Evolutionary conservation across 352 stramenopile genomes (phyloP).

Genomic region (Phytopythium oedochilum): DNA sequence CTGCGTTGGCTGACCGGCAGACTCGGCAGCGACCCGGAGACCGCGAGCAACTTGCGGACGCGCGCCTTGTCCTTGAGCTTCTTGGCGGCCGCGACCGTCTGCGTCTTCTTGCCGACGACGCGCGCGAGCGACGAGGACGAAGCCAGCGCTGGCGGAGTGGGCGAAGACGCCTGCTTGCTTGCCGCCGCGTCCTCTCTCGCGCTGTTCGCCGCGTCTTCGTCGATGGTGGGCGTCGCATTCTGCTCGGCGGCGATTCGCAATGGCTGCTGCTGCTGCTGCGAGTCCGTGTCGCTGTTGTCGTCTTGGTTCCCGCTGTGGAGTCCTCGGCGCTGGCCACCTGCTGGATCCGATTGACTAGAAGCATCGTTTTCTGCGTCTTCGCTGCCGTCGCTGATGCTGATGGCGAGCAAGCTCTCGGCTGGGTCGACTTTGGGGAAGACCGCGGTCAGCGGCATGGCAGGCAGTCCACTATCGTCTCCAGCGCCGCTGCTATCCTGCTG

Average conservation of each 20-base stretch:
- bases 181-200: not conserved
- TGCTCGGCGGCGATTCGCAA: not conserved
- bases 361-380: slow-evolving; percentile 1
- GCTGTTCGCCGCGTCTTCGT: not conserved
- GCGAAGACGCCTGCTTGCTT: too few relatives aligned
- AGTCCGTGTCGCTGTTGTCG: not conserved
- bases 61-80: slow-evolving; percentile 3
- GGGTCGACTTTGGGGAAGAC: slow-evolving; percentile 35
- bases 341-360: not conserved
- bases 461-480: slow-evolving; percentile 1
- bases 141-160: not conserved
- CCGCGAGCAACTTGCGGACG: not conserved
- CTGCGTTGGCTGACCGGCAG: not conserved
- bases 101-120: slow-evolving; percentile 4
- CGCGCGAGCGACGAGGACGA: slow-evolving; percentile 3
- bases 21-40: slow-evolving; percentile 4
- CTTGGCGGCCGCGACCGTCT: not conserved
- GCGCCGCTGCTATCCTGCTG: slow-evolving; percentile 1
- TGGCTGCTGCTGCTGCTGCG: not conserved
- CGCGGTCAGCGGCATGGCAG: slow-evolving; percentile 1
- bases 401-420: slow-evolving; percentile 23
- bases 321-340: not conserved
- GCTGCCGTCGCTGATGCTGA: slow-evolving; percentile 6
- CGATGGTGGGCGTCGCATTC: not conserved
- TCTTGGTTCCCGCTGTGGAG: not conserved